Conservation (phyloP, 768 basidiomycete species). For the Russula vinacea region DNA sequence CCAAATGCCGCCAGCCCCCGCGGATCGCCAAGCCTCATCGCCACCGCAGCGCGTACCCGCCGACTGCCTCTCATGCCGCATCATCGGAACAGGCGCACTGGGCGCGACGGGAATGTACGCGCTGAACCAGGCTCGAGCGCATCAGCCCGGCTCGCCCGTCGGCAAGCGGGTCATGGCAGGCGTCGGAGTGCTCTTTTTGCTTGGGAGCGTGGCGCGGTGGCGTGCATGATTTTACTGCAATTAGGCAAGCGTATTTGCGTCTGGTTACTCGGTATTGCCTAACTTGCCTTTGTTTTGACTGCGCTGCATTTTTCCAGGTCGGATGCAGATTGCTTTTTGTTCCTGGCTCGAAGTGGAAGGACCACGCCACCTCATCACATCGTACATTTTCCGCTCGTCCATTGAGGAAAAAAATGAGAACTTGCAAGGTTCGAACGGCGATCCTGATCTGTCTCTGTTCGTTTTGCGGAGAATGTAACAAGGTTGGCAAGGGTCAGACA, state of each 20-base stretch:
- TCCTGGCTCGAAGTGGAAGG: background rate
- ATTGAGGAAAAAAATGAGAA: background rate
- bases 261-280: background rate
- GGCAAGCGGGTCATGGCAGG: slow-evolving; percentile 64
- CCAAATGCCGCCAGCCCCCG: background rate
- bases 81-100: slow-evolving; percentile 64
- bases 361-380: background rate
- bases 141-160: slow-evolving; percentile 55
- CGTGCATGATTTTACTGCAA: slow-evolving; percentile 11
- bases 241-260: background rate
- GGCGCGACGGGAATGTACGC: slow-evolving; percentile 66
- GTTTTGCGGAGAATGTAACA: background rate
- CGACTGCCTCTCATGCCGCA: slow-evolving; percentile 68
- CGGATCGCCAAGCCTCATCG: background rate
- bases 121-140: slow-evolving; percentile 57
- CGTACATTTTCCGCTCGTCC: background rate
- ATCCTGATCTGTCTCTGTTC: background rate
- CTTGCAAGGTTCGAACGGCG: background rate
- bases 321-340: background rate
- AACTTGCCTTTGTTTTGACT: background rate
- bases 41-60: background rate
- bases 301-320: background rate
- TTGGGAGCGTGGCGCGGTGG: slow-evolving; percentile 28
- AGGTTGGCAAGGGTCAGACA: background rate
- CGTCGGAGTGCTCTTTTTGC: slow-evolving; percentile 45